Evolutionary conservation across 2,329 filamentous ascomycete species (phyloP).

Genomic region (Colletotrichum gigasporum): DNA sequence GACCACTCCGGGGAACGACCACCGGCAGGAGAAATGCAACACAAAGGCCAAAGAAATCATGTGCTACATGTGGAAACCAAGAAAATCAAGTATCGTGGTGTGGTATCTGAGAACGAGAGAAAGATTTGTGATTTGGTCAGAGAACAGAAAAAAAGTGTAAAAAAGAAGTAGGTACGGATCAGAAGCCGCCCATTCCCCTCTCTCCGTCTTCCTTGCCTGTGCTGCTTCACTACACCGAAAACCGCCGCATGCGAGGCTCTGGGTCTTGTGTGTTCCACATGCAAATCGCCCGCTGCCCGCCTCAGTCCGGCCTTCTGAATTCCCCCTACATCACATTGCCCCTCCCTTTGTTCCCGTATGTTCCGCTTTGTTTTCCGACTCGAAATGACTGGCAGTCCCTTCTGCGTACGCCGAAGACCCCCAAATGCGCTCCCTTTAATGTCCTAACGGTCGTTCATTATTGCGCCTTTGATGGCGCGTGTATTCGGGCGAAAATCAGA

Average conservation of each 20-base stretch:
- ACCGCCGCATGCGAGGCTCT: background rate
- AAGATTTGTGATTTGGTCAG: background rate
- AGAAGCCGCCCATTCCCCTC: background rate
- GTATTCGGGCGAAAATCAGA: constrained; percentile 15
- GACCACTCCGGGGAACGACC: background rate
- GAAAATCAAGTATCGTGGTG: background rate
- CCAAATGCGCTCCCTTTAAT: constrained; percentile 27
- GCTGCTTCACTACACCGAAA: constrained; percentile 2
- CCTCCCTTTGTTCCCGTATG: background rate
- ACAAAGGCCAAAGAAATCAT: background rate
- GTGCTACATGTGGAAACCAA: background rate
- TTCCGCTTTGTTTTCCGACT: constrained; percentile 18
- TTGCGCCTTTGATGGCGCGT: constrained; percentile 12
- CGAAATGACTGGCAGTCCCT: constrained; percentile 29
- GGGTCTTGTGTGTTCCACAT: background rate
- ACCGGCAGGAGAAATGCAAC: background rate
- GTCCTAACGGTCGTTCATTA: constrained; percentile 26
- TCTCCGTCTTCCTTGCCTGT: background rate
- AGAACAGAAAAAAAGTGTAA: background rate
- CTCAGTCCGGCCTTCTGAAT: background rate
- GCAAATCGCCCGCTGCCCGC: background rate
- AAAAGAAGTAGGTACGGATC: constrained; percentile 12
- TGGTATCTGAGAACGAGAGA: background rate
- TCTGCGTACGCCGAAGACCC: constrained; percentile 32
- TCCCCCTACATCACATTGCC: background rate